Conservation (phyloP, 495 filamentous ascomycete genomes). For the Xylaria cubensis region DNA sequence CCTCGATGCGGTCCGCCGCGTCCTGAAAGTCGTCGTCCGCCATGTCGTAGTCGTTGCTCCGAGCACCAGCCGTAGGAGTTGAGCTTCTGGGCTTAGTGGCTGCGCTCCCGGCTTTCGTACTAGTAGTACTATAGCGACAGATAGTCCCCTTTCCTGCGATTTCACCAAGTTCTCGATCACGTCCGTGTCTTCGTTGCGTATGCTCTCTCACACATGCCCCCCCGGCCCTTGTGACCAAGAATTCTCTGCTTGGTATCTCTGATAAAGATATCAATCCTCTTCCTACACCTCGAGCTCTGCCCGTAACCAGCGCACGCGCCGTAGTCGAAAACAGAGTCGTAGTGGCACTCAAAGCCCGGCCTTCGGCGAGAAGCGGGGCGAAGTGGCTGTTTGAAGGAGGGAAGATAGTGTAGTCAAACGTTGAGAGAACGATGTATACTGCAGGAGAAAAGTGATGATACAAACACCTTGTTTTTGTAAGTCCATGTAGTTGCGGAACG, state of each 20-base stretch:
- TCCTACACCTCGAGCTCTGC: neutral
- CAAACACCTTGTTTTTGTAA: neutral
- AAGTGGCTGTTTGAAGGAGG: neutral
- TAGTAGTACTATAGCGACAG: neutral
- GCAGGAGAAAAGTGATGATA: neutral
- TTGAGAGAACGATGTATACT: neutral
- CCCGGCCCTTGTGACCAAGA: neutral
- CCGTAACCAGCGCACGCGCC: neutral
- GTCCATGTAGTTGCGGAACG: neutral
- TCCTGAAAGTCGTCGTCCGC: slow-evolving; percentile 32
- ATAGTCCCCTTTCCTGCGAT: neutral
- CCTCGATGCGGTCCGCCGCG: slow-evolving; percentile 30
- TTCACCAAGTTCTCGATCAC: neutral
- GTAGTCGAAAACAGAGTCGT: neutral
- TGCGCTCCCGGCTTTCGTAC: neutral
- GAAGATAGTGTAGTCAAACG: neutral
- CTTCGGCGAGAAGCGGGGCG: neutral
- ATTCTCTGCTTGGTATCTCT: neutral
- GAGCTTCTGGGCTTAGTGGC: no score
- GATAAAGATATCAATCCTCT: neutral
- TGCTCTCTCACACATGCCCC: neutral
- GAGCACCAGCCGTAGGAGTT: neutral
- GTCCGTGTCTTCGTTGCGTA: neutral
- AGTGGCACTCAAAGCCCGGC: neutral
- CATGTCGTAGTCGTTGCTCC: neutral